Evolutionary conservation across 179 eudicot genomes (phyloP), one percentile per base, ranked within the genome.

Genomic region (Beta corolliflora): DNA sequence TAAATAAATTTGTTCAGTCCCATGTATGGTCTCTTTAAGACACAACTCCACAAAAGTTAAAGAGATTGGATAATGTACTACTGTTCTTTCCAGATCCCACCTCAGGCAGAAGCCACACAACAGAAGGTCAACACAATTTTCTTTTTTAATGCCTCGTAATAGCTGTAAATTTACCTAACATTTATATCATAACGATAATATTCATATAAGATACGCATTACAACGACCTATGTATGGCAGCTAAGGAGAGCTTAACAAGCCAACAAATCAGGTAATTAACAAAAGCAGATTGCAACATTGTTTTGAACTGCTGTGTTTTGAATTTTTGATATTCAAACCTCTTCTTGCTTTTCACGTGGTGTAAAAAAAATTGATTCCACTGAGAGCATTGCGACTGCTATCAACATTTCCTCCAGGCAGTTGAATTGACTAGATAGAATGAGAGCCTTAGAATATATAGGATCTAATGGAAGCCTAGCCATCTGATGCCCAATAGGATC

Each of bases 381-480:
- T 6, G 99, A 96, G 69, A 96, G 99, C 99, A 96, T 88, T 45
- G 98, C 89, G 48, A 96, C 98, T 79, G 91, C 79, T 73, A 96
- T 96, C 82, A 96, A 84, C 98, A 96, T 94, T 89, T 96, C 99
- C 89, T 94, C 93, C 88, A 96, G 81, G 89, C 99, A 96, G 81
- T 89, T 88, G 84, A 91, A 94, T 76, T 93, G 91, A 80, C 87
- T 87, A 81, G 98, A 95, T 76, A 93, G 82, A 78, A 96, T 88
- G 48, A 96, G 91, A 69, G 99, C 96, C 87, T 94, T 94, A 67
- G 98, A 90, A 78, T 90, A 87, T 71, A 91, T 87, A 58, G 99
- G 99, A 72, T 94, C 98, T 79, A 96, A 86, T 7, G 99, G 99
- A 77, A 96, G 90, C 83, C 88, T 86, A 55, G 98, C 93, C 99